Conservation (phyloP, 2,329 filamentous ascomycete species). For the Diaporthe destruens region DNA sequence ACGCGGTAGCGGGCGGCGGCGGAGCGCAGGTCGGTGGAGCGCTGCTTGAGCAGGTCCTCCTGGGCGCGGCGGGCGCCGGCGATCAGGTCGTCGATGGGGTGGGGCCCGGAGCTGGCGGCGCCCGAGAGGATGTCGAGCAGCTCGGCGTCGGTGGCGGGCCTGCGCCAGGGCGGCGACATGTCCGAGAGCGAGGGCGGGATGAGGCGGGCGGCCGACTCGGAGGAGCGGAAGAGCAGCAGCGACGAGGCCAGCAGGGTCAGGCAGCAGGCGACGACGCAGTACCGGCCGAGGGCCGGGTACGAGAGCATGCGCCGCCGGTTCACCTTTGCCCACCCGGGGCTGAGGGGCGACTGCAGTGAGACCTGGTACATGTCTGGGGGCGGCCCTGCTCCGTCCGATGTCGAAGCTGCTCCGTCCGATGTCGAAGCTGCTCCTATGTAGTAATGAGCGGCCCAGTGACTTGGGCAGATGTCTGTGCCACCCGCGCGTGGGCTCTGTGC, state of each 20-base stretch:
- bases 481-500: constrained; percentile 22
- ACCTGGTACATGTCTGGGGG: constrained; percentile 28
- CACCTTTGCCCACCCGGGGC: constrained; percentile 37
- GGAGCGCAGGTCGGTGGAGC: constrained; percentile 56
- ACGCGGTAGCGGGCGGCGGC: constrained; percentile 61
- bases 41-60: constrained; percentile 54
- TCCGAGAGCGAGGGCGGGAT: constrained; percentile 35
- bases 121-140: constrained; percentile 40
- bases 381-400: not conserved
- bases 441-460: no score
- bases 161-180: constrained; percentile 38
- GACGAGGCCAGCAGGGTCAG: constrained; percentile 38
- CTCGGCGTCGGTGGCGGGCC: constrained; percentile 41
- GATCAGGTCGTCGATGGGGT: constrained; percentile 62
- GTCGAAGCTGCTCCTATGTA: no score
- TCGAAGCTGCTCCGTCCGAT: not conserved
- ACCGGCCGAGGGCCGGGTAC: constrained; percentile 32
- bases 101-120: constrained; percentile 43
- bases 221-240: constrained; percentile 40
- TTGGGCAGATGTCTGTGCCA: not conserved
- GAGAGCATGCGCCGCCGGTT: constrained; percentile 36
- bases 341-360: constrained; percentile 36
- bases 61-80: constrained; percentile 55
- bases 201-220: constrained; percentile 22
- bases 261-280: constrained; percentile 37